Percentiles rank a stretch among this genome's conserved stretches.
Evolutionary conservation across 768 basidiomycete species (phyloP).

Genomic region (Phaffia australis): DNA sequence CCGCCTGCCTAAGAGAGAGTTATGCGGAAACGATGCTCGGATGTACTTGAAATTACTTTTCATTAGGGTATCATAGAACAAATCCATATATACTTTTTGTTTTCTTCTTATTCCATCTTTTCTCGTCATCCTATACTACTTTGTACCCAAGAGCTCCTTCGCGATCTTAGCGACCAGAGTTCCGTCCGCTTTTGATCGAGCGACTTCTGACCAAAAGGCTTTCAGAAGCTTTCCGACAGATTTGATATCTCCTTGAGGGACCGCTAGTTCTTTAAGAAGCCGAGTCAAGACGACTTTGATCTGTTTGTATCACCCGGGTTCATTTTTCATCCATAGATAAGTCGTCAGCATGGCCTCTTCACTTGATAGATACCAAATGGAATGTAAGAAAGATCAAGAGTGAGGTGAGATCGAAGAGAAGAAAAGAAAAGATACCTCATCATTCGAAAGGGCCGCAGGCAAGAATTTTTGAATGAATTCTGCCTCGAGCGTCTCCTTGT

Average conservation of each 20-base stretch:
- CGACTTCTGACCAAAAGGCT: conserved; percentile 23
- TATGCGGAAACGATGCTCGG: neutral
- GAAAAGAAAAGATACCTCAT: conserved; percentile 16
- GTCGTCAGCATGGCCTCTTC: too few species aligned
- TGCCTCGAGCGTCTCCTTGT: conserved; percentile 22
- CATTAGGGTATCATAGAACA: too few species aligned
- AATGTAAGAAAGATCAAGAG: neutral
- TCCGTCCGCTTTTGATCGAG: conserved; percentile 13
- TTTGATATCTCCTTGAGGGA: conserved; percentile 12
- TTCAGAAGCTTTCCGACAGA: conserved; percentile 10
- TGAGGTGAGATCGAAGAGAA: neutral
- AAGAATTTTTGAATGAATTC: conserved; percentile 21
- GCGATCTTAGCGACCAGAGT: conserved; percentile 2
- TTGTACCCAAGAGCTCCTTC: neutral
- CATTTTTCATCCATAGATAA: too few species aligned
- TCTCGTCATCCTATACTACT: too few species aligned
- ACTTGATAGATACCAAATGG: too few species aligned
- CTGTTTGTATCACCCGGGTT: neutral
- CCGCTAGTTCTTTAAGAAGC: neutral
- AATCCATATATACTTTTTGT: too few species aligned
- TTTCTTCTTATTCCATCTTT: too few species aligned
- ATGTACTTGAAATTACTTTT: too few species aligned
- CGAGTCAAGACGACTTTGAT: conserved; percentile 12
- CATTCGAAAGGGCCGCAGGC: conserved; percentile 5
- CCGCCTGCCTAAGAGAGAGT: conserved; percentile 61